phyloP scores from a whole-genome alignment of 345 rosid genomes.

The Mallotus nudiflorus region DNA sequence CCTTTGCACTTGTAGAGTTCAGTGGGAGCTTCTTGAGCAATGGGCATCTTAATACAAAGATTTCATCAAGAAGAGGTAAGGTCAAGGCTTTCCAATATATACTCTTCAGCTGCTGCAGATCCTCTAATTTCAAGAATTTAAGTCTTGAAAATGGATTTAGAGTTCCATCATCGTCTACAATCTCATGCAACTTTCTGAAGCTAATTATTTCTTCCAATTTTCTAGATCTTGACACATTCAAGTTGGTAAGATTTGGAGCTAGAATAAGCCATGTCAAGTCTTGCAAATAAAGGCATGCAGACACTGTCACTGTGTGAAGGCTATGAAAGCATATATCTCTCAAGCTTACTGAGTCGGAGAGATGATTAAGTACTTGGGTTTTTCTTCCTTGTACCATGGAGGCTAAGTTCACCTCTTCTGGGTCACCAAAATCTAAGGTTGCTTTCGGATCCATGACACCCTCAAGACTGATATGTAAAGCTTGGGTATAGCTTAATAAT shows the following conservation, averaged over 20 bases:
- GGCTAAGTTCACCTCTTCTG: too few relatives aligned
- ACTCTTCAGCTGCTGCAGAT: neutral
- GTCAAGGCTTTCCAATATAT: conserved; percentile 19
- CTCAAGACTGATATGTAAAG: too few relatives aligned
- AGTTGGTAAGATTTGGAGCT: neutral
- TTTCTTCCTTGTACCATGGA: too few relatives aligned
- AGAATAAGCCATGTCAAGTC: neutral
- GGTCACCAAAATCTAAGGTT: too few relatives aligned
- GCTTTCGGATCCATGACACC: too few relatives aligned
- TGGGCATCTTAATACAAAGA: conserved; percentile 9
- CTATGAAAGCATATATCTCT: neutral
- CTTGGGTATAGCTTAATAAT: too few relatives aligned
- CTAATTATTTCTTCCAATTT: neutral
- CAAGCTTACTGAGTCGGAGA: too few relatives aligned
- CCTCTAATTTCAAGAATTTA: neutral
- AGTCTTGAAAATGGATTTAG: neutral
- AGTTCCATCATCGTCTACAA: neutral
- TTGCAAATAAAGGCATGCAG: neutral
- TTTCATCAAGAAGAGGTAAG: conserved; percentile 12
- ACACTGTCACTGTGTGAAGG: neutral
- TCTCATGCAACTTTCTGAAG: neutral
- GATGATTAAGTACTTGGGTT: too few relatives aligned
- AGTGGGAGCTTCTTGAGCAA: conserved; percentile 30
- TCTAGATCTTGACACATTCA: neutral
- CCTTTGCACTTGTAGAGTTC: conserved; percentile 14